Evolutionary conservation across 371 early-diverging fungal genomes (phyloP).

Genomic region (Apophysomyces sp.): DNA sequence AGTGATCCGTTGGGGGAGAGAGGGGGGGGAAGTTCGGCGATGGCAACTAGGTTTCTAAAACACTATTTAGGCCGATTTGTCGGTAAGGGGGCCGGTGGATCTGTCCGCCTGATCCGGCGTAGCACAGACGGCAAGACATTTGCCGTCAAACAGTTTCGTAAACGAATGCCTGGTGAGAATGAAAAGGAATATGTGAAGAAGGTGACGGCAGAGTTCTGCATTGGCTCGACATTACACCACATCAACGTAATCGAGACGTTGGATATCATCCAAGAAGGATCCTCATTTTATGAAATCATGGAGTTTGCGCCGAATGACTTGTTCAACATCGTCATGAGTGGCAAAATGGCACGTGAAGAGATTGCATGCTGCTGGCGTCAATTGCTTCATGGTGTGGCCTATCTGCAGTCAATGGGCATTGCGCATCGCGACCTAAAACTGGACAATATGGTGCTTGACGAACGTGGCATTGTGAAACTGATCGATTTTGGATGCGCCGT

Average conservation of each 20-base stretch:
- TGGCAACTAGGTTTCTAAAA: background rate
- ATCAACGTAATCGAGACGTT: conserved; percentile 80
- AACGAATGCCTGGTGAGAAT: conserved; percentile 58
- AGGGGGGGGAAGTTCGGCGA: background rate
- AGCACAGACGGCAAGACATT: conserved; percentile 56
- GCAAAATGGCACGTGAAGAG: conserved; percentile 58
- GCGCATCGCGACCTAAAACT: conserved; percentile 85
- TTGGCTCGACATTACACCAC: conserved; percentile 75
- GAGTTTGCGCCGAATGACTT: conserved; percentile 77
- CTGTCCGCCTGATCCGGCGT: conserved; percentile 64
- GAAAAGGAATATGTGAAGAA: conserved; percentile 77
- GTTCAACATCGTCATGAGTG: conserved; percentile 64
- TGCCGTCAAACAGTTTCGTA: conserved; percentile 80
- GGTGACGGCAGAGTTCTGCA: conserved; percentile 79
- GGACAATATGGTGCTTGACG: conserved; percentile 74
- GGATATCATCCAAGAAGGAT: conserved; percentile 69
- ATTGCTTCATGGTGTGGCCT: conserved; percentile 65
- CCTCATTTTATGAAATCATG: conserved; percentile 67
- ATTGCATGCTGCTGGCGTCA: conserved; percentile 69
- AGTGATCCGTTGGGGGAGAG: conserved; percentile 2
- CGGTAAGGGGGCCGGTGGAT: conserved; percentile 77
- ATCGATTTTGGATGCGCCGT: conserved; percentile 90
- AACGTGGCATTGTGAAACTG: conserved; percentile 73
- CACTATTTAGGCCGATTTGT: conserved; percentile 38
- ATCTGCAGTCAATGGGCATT: conserved; percentile 71